Evolutionary conservation across 2,329 filamentous ascomycete genomes (phyloP).

Genomic region (Leptographium wingfieldii): DNA sequence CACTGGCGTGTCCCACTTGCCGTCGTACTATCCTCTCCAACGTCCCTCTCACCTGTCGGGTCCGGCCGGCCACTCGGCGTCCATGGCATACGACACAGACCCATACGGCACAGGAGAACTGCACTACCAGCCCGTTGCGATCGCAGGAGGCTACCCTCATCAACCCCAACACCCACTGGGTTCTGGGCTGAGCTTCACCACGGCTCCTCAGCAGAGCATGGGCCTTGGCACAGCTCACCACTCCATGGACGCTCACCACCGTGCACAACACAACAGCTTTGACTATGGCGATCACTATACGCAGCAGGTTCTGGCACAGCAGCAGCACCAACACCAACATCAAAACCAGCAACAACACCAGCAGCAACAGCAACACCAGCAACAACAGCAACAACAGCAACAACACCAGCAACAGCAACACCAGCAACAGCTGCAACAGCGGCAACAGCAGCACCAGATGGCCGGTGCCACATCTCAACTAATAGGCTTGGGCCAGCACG

Average conservation of each 20-base stretch:
- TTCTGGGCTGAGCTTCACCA: not conserved
- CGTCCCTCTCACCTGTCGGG: constrained; percentile 21
- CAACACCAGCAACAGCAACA: constrained; percentile 2
- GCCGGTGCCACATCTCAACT: not conserved
- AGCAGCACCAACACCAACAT: constrained; percentile 1
- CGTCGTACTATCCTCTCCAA: constrained; percentile 1
- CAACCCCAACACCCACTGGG: not conserved
- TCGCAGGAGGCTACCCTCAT: constrained; percentile 9
- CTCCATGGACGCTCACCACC: not conserved
- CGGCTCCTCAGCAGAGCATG: not conserved
- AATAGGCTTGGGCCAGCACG: constrained; percentile 14
- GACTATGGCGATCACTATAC: constrained; percentile 3
- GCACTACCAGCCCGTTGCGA: constrained; percentile 23
- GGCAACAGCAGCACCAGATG: not conserved
- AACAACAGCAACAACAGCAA: constrained; percentile 3
- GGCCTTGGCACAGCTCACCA: not conserved
- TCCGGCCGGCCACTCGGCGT: constrained; percentile 24
- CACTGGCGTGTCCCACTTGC: constrained; percentile 5
- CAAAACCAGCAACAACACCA: constrained; percentile 6
- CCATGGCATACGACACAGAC: constrained; percentile 21
- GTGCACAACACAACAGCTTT: not conserved
- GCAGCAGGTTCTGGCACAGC: not conserved
- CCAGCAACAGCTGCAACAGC: not conserved
- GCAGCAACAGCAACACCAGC: constrained; percentile 3
- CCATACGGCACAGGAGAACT: constrained; percentile 14